phyloP scores from a whole-genome alignment of 306 rosid genomes.

The Quercus gilva region DNA sequence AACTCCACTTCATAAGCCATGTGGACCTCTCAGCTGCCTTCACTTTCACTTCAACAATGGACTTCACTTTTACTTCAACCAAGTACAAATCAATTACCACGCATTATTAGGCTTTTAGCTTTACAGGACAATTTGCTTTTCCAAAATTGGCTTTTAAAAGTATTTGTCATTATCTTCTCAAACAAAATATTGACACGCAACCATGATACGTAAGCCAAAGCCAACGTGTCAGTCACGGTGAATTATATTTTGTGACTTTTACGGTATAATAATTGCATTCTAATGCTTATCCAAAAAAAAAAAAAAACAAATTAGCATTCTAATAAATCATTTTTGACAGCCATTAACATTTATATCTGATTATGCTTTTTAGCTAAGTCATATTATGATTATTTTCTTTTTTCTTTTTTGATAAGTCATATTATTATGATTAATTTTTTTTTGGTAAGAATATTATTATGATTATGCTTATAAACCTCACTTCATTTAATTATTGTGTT shows the following conservation, averaged over 20 bases:
- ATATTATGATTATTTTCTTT: too few relatives aligned
- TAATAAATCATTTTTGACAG: too few relatives aligned
- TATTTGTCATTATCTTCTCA: not conserved
- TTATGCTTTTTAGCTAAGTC: too few relatives aligned
- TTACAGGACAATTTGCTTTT: not conserved
- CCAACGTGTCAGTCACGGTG: not conserved
- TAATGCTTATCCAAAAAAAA: too few relatives aligned
- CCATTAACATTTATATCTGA: too few relatives aligned
- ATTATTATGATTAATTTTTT: too few relatives aligned
- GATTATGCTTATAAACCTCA: too few relatives aligned
- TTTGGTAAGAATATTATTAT: too few relatives aligned
- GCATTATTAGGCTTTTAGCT: not conserved
- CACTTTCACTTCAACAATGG: not conserved
- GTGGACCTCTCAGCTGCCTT: not conserved
- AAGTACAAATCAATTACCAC: not conserved
- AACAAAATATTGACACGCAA: conserved; percentile 17
- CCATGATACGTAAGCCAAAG: not conserved
- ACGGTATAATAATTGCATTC: not conserved
- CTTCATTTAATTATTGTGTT: too few relatives aligned
- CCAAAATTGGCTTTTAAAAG: not conserved
- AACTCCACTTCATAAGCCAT: not conserved
- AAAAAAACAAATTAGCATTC: too few relatives aligned
- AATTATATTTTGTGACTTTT: not conserved
- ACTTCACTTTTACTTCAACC: not conserved
- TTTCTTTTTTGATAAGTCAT: too few relatives aligned